Base-by-base conservation (phyloP, 176 grass and related monocot species). In the Eremochloa ophiuroides region DNA sequence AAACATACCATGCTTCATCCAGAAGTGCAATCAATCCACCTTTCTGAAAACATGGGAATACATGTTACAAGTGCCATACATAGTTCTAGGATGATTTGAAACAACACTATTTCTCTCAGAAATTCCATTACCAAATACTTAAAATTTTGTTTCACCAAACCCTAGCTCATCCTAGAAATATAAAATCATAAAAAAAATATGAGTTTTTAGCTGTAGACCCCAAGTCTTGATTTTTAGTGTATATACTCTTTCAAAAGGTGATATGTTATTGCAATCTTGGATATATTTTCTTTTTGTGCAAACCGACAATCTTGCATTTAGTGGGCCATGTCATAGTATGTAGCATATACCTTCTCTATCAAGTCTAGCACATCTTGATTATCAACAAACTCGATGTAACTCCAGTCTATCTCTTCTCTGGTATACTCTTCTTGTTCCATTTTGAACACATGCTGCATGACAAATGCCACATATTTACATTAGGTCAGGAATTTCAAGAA, bases 351-450 rank as follows among this genome's bases (percentile, higher is more conserved):
- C 93, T 99, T 99, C 87, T 99, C 97, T 71, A 99, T 99, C 73
- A 99, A 91, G 80, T 99, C 97, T 63, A 99, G 76, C 60, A 99
- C 93, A 80, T 99, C 97, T 88, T 99, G 93, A 85, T 99, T 99
- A 88, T 99, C 97, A 88, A 99, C 87, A 90, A 99, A 99, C 46
- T 99, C 97, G 44, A 99, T 99, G 80, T 99, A 99, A 91, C 97
- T 99, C 97, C 97, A 99, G 85, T 99, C 46, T 83, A 99, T 99
- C 85, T 91, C 93, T 85, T 99, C 97, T 78, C 90, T 96, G 26
- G 97, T 91, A 83, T 95, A 99, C 71, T 99, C 95, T 72, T 98
- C 95, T 82, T 98, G 95, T 85, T 98, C 95, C 95, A 98, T 98
- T 98, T 98, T 98, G 87, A 98, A 98, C 27, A 98, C 95, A 85